Conservation (phyloP, 2,329 filamentous ascomycete species). For the Bipolaris zeicola region DNA sequence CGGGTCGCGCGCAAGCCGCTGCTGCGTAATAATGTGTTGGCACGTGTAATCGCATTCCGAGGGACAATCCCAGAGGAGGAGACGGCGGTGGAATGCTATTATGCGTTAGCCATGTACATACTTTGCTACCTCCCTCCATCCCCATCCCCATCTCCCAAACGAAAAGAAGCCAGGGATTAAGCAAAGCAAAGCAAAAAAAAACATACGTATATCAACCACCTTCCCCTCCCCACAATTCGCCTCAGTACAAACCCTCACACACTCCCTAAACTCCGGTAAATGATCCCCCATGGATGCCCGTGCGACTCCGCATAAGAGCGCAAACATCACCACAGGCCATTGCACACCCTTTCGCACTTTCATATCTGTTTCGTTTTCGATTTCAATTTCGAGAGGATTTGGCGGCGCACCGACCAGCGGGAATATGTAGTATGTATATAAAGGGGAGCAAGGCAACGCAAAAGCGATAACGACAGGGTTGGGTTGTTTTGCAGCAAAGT, state of each 20-base stretch:
- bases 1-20: slow-evolving; percentile 68
- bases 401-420: not conserved
- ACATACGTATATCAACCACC: not conserved
- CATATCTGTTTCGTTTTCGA: slow-evolving; percentile 23
- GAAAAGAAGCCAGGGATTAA: too few relatives aligned
- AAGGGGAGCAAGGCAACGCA: not conserved
- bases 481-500: slow-evolving; percentile 2
- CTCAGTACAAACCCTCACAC: slow-evolving; percentile 66
- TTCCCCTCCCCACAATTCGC: not conserved
- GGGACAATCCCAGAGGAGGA: slow-evolving; percentile 90
- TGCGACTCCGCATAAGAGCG: slow-evolving; percentile 44
- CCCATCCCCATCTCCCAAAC: too few relatives aligned
- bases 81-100: slow-evolving; percentile 77
- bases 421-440: not conserved
- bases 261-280: slow-evolving; percentile 84
- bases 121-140: too few relatives aligned
- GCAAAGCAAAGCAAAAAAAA: too few relatives aligned
- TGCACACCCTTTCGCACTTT: slow-evolving; percentile 26
- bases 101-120: not conserved
- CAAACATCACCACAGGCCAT: slow-evolving; percentile 32
- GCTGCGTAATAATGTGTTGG: slow-evolving; percentile 85
- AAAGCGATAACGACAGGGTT: not conserved
- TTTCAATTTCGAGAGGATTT: too few relatives aligned
- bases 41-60: slow-evolving; percentile 98
- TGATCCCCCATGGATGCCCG: slow-evolving; percentile 81